phyloP scores from a whole-genome alignment of 495 filamentous ascomycete species.

The Talaromyces ruber region DNA sequence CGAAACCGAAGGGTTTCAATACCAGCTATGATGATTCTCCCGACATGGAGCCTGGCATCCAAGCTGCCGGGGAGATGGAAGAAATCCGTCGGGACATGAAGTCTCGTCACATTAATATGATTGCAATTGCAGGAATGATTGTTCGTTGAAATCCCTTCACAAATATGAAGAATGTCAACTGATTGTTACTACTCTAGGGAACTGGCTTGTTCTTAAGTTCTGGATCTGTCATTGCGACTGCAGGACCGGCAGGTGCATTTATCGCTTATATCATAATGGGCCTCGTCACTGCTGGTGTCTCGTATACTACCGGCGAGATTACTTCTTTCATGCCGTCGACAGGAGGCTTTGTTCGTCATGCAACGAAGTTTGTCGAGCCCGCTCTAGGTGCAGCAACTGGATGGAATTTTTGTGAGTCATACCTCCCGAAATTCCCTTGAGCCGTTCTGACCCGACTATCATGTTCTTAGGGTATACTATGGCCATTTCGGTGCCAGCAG shows the following conservation, averaged over 20 bases:
- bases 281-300: constrained; percentile 1
- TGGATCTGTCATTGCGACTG: constrained; percentile 55
- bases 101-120: constrained; percentile 19
- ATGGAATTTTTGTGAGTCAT: constrained; percentile 44
- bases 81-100: constrained; percentile 19
- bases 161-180: not conserved
- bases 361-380: constrained; percentile 57
- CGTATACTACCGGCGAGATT: constrained; percentile 34
- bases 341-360: constrained; percentile 51
- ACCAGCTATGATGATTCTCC: not conserved
- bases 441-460: not conserved
- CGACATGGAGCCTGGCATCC: constrained; percentile 5
- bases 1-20: not conserved
- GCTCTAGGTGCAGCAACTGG: constrained; percentile 67
- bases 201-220: constrained; percentile 75
- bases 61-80: constrained; percentile 6
- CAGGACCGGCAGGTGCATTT: constrained; percentile 69
- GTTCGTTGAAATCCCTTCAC: constrained; percentile 2
- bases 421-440: not conserved
- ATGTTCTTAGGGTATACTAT: constrained; percentile 33
- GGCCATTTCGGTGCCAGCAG: constrained; percentile 55
- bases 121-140: constrained; percentile 16
- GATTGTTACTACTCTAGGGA: constrained; percentile 14
- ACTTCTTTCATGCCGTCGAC: constrained; percentile 50
- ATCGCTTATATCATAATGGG: constrained; percentile 48